These are phyloP conservation scores for Labyrinthula sp. DNA, from an alignment of 352 stramenopile genomes.

Conservation along the genomic window DNA sequence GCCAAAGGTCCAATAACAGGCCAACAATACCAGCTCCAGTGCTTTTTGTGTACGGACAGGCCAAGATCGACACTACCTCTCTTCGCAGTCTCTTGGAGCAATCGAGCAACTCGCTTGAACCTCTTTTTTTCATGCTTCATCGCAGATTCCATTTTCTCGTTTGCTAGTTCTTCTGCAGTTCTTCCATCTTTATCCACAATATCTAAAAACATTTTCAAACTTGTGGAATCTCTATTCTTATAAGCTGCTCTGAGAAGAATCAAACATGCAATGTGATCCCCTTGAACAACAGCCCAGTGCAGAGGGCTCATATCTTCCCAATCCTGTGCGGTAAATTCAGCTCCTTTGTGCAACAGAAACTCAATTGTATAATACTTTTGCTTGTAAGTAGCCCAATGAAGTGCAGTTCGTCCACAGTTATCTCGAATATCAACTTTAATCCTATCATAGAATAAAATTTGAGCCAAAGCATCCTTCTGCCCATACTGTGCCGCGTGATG, in stretches of 20 bases:
- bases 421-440: conserved; percentile 26
- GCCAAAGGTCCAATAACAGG: conserved; percentile 16
- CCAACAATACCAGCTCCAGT: conserved; percentile 26
- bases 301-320: conserved; percentile 22
- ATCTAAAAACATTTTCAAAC: neutral
- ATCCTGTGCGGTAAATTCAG: conserved; percentile 18
- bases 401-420: conserved; percentile 28
- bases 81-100: conserved; percentile 16
- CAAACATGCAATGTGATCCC: neutral
- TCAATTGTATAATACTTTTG: conserved; percentile 7
- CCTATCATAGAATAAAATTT: conserved; percentile 10
- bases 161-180: conserved; percentile 20
- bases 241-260: conserved; percentile 12
- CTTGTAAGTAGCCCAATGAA: conserved; percentile 30
- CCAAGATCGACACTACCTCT: conserved; percentile 7
- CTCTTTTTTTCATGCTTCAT: conserved; percentile 3
- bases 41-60: neutral
- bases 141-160: conserved; percentile 5
- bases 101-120: conserved; percentile 13
- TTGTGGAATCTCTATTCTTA: conserved; percentile 13
- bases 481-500: conserved; percentile 28
- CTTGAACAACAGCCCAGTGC: conserved; percentile 26
- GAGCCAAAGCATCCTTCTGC: conserved; percentile 18
- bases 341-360: conserved; percentile 25
- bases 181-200: conserved; percentile 13